Evolutionary conservation across 2,329 filamentous ascomycete species (phyloP).

Genomic region (Colletotrichum sp.): DNA sequence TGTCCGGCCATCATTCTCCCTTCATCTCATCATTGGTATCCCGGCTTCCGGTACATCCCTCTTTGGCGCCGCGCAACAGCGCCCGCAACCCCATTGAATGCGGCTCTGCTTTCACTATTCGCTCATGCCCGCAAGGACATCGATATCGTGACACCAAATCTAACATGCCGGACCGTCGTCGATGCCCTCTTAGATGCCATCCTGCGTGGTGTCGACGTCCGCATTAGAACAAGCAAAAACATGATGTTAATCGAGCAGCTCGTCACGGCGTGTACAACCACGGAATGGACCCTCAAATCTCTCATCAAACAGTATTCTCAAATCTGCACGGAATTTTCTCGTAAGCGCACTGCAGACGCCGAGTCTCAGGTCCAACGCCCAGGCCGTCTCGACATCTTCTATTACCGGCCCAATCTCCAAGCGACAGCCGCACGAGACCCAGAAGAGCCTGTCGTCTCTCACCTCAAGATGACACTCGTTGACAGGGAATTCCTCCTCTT

Average conservation of each 20-base stretch:
- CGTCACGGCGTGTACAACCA: conserved; percentile 79
- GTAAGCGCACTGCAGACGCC: conserved; percentile 29
- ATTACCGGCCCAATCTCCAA: conserved; percentile 52
- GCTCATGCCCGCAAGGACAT: conserved; percentile 62
- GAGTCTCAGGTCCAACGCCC: conserved; percentile 46
- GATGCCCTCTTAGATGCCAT: conserved; percentile 66
- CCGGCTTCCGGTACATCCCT: conserved; percentile 64
- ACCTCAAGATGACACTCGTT: conserved; percentile 79
- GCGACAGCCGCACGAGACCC: conserved; percentile 25
- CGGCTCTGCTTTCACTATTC: conserved; percentile 66
- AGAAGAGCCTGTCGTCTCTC: conserved; percentile 72
- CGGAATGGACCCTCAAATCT: conserved; percentile 64
- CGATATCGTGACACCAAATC: conserved; percentile 78
- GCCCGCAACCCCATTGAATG: conserved; percentile 72
- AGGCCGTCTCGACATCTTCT: conserved; percentile 63
- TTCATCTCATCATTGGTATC: conserved; percentile 74
- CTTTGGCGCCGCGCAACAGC: conserved; percentile 54
- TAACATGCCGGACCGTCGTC: conserved; percentile 72
- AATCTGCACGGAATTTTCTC: conserved; percentile 19
- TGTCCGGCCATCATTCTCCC: conserved; percentile 71
- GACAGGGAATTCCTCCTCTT: conserved; percentile 72
- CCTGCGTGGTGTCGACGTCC: conserved; percentile 69
- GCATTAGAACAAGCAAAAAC: conserved; percentile 67
- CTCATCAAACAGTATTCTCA: conserved; percentile 61
- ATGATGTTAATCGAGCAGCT: conserved; percentile 84